phyloP scores from a whole-genome alignment of 2,329 filamentous ascomycete species.

The Rhynchosporium agropyri region DNA sequence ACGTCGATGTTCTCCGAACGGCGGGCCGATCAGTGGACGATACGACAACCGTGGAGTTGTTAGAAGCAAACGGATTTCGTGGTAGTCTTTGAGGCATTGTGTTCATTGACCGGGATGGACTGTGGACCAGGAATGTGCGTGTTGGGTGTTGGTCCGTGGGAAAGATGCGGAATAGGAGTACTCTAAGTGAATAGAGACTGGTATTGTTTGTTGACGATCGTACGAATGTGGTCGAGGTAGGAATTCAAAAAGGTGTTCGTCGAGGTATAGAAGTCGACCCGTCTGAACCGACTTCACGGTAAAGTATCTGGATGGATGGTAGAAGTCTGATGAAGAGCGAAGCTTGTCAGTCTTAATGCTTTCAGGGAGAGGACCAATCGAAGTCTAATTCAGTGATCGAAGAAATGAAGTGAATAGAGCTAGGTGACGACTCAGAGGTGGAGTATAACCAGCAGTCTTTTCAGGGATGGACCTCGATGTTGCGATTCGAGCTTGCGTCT shows the following conservation, averaged over 20 bases:
- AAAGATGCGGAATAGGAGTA: conserved; percentile 14
- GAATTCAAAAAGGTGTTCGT: conserved; percentile 22
- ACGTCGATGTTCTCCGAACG: conserved; percentile 59
- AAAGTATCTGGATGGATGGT: conserved; percentile 20
- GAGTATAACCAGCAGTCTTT: conserved; percentile 17
- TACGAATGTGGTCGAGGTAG: conserved; percentile 21
- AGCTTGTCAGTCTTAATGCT: conserved; percentile 17
- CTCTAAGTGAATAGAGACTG: conserved; percentile 23
- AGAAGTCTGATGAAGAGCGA: conserved; percentile 20
- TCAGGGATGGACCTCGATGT: conserved; percentile 22
- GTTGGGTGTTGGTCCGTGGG: conserved; percentile 17
- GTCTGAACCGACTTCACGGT: conserved; percentile 24
- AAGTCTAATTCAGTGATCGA: conserved; percentile 1
- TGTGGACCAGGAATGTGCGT: conserved; percentile 23
- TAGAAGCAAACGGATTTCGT: conserved; percentile 43
- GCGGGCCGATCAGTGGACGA: conserved; percentile 37
- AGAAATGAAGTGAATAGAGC: conserved; percentile 13
- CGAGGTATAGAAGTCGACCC: conserved; percentile 25
- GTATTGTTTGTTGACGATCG: conserved; percentile 16
- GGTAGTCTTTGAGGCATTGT: conserved; percentile 44
- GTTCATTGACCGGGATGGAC: conserved; percentile 29
- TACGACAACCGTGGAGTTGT: conserved; percentile 36
- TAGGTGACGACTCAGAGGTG: conserved; percentile 13
- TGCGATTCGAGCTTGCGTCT: conserved; percentile 1
- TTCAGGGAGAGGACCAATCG: conserved; percentile 7